A percentile compares a stretch with the other conserved stretches of the same genome.
Conservation (phyloP, 129 eudicot genomes). For the Oenanthe sinensis region DNA sequence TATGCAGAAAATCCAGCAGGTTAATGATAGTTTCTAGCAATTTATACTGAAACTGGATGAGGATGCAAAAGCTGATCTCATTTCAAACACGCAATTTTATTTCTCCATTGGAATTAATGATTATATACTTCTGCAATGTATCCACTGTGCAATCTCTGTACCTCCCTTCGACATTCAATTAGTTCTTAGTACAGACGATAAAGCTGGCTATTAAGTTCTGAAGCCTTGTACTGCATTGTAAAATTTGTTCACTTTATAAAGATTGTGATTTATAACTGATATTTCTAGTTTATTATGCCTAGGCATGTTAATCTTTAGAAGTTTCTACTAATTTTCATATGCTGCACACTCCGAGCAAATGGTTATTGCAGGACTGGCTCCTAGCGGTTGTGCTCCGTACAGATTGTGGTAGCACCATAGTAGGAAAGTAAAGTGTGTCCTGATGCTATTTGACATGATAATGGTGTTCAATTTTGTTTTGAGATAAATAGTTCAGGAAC, state of each 20-base stretch:
- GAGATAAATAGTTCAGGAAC: constrained; percentile 67
- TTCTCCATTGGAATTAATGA: no score
- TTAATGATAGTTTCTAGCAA: no score
- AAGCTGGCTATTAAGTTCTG: no score
- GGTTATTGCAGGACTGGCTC: constrained; percentile 83
- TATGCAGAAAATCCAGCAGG: no score
- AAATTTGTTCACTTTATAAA: not conserved
- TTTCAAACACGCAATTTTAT: no score
- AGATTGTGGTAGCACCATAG: constrained; percentile 60
- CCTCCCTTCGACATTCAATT: no score
- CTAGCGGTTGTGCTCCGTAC: constrained; percentile 83
- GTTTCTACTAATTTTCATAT: not conserved
- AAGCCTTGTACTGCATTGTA: not conserved
- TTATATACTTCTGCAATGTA: no score
- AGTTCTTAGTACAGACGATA: no score
- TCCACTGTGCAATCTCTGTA: no score
- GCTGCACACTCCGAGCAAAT: constrained; percentile 58
- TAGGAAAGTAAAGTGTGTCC: constrained; percentile 51
- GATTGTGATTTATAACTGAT: not conserved
- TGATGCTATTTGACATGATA: constrained; percentile 62
- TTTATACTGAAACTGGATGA: no score
- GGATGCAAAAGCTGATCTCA: no score
- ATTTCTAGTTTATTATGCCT: not conserved
- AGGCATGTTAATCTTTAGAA: not conserved
- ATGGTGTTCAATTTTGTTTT: constrained; percentile 75